Conservation (phyloP, 208 protist species). For the Trypanosoma brucei region DNA sequence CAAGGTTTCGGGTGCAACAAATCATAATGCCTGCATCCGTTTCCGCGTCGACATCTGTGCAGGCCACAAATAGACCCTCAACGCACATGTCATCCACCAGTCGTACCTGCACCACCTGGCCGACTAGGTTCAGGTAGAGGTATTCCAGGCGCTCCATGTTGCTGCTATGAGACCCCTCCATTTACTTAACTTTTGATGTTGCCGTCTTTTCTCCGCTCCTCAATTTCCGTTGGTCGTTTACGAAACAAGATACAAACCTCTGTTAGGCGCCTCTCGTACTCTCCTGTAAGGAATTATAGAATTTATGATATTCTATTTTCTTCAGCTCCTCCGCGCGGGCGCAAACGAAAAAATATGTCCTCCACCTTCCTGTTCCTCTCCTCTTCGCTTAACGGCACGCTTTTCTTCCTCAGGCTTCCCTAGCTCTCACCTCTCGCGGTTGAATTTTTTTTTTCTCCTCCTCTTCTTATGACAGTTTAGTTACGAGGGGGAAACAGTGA, state of each 20-base stretch:
- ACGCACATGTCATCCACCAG: constrained; percentile 63
- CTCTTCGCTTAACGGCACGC: background rate
- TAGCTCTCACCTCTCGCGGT: no score
- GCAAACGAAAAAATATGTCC: background rate
- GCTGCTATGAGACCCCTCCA: constrained; percentile 46
- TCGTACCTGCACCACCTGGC: constrained; percentile 73
- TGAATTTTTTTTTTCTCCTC: background rate
- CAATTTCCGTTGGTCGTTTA: no score
- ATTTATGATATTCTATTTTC: constrained; percentile 4
- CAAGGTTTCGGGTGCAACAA: constrained; percentile 47
- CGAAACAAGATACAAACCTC: no score
- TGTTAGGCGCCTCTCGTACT: background rate
- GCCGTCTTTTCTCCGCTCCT: no score
- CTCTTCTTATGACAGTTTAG: background rate
- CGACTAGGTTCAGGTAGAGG: constrained; percentile 87
- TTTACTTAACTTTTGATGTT: background rate
- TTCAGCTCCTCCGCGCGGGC: background rate
- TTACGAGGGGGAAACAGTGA: background rate
- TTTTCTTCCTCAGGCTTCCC: no score
- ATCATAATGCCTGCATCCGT: constrained; percentile 63
- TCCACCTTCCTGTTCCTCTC: background rate
- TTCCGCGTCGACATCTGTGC: constrained; percentile 59
- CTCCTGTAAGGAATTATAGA: background rate
- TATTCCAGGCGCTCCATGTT: constrained; percentile 82
- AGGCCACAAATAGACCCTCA: constrained; percentile 84